These are phyloP conservation scores for Thalassiosira profunda DNA, from an alignment of 108 stramenopile species.

Conservation along the genomic window DNA sequence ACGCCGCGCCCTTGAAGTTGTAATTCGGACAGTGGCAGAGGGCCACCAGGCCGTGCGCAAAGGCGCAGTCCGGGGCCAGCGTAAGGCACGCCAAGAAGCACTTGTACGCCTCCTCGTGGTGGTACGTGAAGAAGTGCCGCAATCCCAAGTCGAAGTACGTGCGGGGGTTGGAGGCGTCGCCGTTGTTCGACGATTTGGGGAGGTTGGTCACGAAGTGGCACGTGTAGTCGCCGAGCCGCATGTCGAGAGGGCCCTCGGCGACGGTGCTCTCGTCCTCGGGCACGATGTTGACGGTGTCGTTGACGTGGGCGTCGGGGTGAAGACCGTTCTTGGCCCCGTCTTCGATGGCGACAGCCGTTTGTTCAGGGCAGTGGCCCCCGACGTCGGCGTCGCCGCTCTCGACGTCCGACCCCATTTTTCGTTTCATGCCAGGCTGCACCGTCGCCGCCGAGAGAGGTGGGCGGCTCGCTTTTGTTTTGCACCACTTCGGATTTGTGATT, in stretches of 20 bases:
- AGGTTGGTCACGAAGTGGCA: constrained; percentile 75
- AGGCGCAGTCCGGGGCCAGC: constrained; percentile 72
- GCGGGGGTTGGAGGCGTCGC: constrained; percentile 50
- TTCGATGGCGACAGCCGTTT: no score
- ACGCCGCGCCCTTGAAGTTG: constrained; percentile 88
- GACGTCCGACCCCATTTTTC: no score
- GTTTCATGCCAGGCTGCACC: no score
- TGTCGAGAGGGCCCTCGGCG: constrained; percentile 23
- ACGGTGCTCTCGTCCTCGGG: not conserved
- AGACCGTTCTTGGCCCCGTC: no score
- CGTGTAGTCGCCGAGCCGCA: constrained; percentile 66
- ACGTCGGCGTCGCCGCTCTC: no score
- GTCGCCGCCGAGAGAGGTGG: no score
- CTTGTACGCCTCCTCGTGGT: constrained; percentile 82
- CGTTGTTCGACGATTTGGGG: constrained; percentile 43
- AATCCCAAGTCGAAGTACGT: constrained; percentile 79
- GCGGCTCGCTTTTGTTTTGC: no score
- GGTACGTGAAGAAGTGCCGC: constrained; percentile 70
- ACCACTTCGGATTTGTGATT: no score
- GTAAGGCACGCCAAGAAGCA: constrained; percentile 70
- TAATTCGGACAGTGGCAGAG: constrained; percentile 89
- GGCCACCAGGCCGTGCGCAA: constrained; percentile 84
- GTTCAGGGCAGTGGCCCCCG: no score
- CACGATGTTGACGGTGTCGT: not conserved
- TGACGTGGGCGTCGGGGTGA: no score